Evolutionary conservation across 176 grass and related monocot species (phyloP), one percentile per base, ranked within the genome.

Genomic region (Zoysia japonica): DNA sequence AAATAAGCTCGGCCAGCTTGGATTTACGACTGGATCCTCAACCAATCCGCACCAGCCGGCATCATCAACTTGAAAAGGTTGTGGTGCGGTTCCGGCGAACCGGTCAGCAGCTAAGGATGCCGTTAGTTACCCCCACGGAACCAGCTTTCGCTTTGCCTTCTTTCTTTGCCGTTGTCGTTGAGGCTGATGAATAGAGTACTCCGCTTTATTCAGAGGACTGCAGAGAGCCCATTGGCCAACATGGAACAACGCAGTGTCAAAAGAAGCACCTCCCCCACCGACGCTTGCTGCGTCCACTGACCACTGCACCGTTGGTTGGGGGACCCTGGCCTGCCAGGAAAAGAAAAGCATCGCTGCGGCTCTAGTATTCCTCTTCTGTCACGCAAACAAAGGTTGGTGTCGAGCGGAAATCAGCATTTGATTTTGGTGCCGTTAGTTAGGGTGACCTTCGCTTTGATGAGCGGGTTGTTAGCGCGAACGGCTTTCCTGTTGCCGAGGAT

Each of bases 41-140:
- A 67, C 71, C 49, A 67, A 47, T 67, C 80, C 50, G 3, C 49
- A 15, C 19, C 62, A 59, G 15, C 41, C 41, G 15, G 44, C 74
- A 69, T 68, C 52, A 68, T 68, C 49, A 45, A 38, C 28, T 28
- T 28, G 28, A 28, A 28, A 28, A 28, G 28, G 28, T 28, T 28
- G 28, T 28, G 28, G 3, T 35, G 12, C 8, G 15, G 9, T 12
- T 44, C 17, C 14, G 19, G 55, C 52, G 55, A 78, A 54, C 17
- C 4, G 74, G 75, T 78, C 67, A 64, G 66, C 66, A 71, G 38
- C 56, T 70, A 46, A 45, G 55, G 74, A 20, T 14, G 44, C 64
- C 73, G 54, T 77, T 77, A 8, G 16, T 36, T 70, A 59, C 52
- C 51, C 28, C 28, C 28, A 5, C 14, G 17, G 16, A 68, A 49